Base-by-base conservation (phyloP, 1,139 yeast species). In the Taphrina flavorubra region DNA sequence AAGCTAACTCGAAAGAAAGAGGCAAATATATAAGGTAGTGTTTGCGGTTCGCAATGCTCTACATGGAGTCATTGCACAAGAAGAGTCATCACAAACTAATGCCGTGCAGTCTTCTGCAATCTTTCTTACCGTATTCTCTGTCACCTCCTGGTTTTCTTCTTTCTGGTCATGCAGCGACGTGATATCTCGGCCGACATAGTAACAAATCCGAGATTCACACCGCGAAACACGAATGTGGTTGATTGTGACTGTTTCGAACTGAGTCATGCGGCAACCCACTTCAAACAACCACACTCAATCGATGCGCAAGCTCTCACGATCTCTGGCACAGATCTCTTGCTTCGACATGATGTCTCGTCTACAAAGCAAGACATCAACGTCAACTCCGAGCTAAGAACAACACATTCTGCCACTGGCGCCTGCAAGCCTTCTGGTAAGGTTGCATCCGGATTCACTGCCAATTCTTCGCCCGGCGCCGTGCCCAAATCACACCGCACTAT, bases 111-210 rank as follows among this genome's bases (percentile, higher is more conserved):
- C 57, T 36, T 34, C 34, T 31, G 37, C n/a, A 13, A 31, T 16
- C 40, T 20, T 16, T 39, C 60, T 56, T 34, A 8, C 34, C 62
- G 62, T 58, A 31, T 58, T 53, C 20, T 20, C 31, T 16, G n/a
- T 7, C 46, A 42, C n/a, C 31, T 53, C 6, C 62, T 58, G 62
- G 62, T 58, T 37, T 37, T 44, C 40, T 25, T 40, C 47, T 56
- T 18, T n/a, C 18, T 44, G 62, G 62, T 58, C 53, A 58, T 58
- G 62, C 62, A 58, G 62, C 62, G 62, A 58, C 62, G 62, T 20
- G 25, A 53, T 58, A 25, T 44, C 53, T 58, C 62, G 62, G 62
- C 62, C 62, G 62, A 58, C 62, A 58, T 58, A 58, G 62, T 58
- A 58, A 58, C 51, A 58, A 58, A 58, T 58, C 62, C 62, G 62